These are phyloP conservation scores for Phytophthora cryptogea DNA, from an alignment of 352 stramenopile species.

Conservation along the genomic window DNA sequence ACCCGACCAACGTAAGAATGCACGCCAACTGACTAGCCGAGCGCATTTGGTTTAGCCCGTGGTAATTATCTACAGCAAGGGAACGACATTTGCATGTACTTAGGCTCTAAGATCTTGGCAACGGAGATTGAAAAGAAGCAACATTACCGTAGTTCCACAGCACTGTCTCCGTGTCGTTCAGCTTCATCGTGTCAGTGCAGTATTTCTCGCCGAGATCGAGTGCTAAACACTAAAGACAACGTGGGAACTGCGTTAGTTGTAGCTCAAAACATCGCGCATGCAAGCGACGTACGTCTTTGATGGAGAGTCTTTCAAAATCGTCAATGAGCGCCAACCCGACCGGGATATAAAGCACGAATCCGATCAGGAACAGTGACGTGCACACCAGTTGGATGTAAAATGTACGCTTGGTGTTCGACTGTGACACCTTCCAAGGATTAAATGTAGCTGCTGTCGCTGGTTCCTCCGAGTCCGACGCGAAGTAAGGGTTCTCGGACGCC, in stretches of 20 bases:
- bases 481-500: constrained; percentile 9
- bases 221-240: constrained; percentile 41
- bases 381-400: constrained; percentile 45
- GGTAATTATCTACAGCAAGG: constrained; percentile 26
- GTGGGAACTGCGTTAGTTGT: background rate
- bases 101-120: background rate
- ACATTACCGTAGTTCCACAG: constrained; percentile 72
- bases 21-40: constrained; percentile 50
- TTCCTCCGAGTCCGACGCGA: constrained; percentile 8
- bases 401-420: constrained; percentile 36
- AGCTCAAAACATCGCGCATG: background rate
- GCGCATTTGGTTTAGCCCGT: constrained; percentile 50
- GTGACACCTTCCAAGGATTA: constrained; percentile 24
- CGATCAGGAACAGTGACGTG: constrained; percentile 58
- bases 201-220: constrained; percentile 53
- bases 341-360: constrained; percentile 74
- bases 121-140: background rate
- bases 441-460: background rate
- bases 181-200: constrained; percentile 59
- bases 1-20: constrained; percentile 60
- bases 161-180: constrained; percentile 57
- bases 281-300: constrained; percentile 1
- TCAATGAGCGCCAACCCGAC: constrained; percentile 57
- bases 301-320: constrained; percentile 40
- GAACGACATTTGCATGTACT: background rate